phyloP scores from a whole-genome alignment of 345 rosid genomes.

The Hibiscus mutabilis region DNA sequence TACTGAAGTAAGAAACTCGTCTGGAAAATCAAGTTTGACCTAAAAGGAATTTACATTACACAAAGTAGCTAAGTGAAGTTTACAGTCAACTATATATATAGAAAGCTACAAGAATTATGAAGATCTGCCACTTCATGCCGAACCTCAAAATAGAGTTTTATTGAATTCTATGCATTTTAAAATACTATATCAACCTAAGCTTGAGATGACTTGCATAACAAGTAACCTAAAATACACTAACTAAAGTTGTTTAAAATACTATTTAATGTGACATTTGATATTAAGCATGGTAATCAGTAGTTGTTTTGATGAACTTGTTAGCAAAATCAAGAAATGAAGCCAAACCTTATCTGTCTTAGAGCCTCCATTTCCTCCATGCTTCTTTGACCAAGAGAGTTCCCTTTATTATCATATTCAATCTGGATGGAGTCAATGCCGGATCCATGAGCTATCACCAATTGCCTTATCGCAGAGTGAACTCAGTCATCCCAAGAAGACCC shows the following conservation, averaged over 20 bases:
- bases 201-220: neutral
- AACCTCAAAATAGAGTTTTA: neutral
- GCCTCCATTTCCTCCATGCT: slow-evolving; percentile 78
- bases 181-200: neutral
- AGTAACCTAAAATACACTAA: neutral
- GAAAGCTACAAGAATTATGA: neutral
- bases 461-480: slow-evolving; percentile 47
- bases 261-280: neutral
- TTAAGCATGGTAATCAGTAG: neutral
- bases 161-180: neutral
- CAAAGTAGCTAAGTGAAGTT: too few relatives aligned
- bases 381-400: slow-evolving; percentile 66
- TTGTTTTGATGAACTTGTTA: neutral
- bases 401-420: slow-evolving; percentile 64
- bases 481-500: slow-evolving; percentile 81
- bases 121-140: neutral
- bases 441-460: slow-evolving; percentile 57
- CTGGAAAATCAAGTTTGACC: slow-evolving; percentile 74
- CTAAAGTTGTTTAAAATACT: neutral
- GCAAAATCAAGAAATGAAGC: neutral
- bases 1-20: slow-evolving; percentile 60
- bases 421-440: slow-evolving; percentile 62
- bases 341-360: slow-evolving; percentile 48
- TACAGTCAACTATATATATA: too few relatives aligned
- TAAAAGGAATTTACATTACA: slow-evolving; percentile 17